A percentile compares a stretch with the other conserved stretches of the same genome.
phyloP scores from a whole-genome alignment of 1,139 yeast genomes.

The Suhomyces terraborum region DNA sequence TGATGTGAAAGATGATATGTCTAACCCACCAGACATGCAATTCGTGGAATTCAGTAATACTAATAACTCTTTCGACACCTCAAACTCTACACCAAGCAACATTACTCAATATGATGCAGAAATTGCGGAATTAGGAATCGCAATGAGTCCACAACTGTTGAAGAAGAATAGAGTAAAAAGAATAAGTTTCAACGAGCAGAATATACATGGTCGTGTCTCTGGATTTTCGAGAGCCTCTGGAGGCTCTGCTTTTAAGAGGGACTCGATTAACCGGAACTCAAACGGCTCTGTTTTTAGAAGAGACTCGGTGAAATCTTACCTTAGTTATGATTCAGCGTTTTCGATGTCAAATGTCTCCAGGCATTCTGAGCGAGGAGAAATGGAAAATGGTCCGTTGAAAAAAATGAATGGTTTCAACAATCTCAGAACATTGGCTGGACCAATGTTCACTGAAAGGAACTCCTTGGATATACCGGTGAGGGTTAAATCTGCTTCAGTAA shows the following conservation, averaged over 20 bases:
- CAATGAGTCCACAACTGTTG: constrained; percentile 43
- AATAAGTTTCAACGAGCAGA: constrained; percentile 31
- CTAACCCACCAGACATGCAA: constrained; percentile 20
- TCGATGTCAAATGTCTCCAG: constrained; percentile 38
- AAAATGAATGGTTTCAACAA: constrained; percentile 44
- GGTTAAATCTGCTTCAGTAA: constrained; percentile 24
- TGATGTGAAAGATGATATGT: constrained; percentile 24
- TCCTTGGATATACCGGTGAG: constrained; percentile 30
- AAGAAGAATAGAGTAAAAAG: constrained; percentile 22
- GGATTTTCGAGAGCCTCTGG: constrained; percentile 26
- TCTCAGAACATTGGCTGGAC: constrained; percentile 32
- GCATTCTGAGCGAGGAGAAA: constrained; percentile 18
- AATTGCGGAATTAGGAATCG: constrained; percentile 48
- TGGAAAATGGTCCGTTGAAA: constrained; percentile 22
- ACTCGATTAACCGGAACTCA: constrained; percentile 34
- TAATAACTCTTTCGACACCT: constrained; percentile 29
- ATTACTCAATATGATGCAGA: constrained; percentile 46
- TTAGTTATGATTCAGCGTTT: constrained; percentile 58
- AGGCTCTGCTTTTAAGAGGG: constrained; percentile 33
- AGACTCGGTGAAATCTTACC: constrained; percentile 50
- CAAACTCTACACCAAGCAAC: constrained; percentile 45
- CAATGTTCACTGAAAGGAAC: constrained; percentile 17
- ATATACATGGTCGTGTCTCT: constrained; percentile 25
- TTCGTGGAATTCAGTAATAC: constrained; percentile 13
- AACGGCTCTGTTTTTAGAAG: constrained; percentile 32